These are phyloP conservation scores for Suhomyces panamericanus DNA, from an alignment of 1,139 yeast species.

Conservation along the genomic window DNA sequence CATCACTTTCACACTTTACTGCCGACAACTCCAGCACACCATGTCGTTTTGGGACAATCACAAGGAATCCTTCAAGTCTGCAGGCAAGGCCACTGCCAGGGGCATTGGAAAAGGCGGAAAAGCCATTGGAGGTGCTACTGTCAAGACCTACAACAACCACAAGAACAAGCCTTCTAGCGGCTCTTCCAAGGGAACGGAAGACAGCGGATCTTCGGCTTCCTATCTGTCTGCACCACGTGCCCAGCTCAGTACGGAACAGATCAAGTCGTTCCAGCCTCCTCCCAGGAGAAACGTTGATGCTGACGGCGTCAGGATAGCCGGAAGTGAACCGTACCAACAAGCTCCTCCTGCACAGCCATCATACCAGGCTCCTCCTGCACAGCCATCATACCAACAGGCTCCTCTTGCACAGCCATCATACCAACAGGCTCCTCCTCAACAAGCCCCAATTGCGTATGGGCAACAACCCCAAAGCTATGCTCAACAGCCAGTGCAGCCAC, in stretches of 20 bases:
- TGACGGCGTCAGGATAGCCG: conserved; percentile 7
- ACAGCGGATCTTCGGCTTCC: not conserved
- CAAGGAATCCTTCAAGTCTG: conserved; percentile 49
- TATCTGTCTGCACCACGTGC: conserved; percentile 20
- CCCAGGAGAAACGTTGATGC: conserved; percentile 36
- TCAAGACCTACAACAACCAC: conserved; percentile 45
- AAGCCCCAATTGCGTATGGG: not conserved
- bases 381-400: not conserved
- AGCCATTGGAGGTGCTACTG: conserved; percentile 51
- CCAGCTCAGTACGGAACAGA: conserved; percentile 33
- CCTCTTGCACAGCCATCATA: not conserved
- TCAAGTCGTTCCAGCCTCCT: conserved; percentile 53
- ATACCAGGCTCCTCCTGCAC: not conserved
- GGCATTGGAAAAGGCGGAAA: conserved; percentile 54
- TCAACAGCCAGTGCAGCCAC: not conserved
- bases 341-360: conserved; percentile 13
- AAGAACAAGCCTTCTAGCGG: conserved; percentile 8
- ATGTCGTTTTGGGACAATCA: conserved; percentile 52
- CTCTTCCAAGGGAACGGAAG: conserved; percentile 5
- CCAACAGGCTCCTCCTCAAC: not conserved
- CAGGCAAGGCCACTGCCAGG: conserved; percentile 45
- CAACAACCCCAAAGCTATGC: conserved; percentile 7
- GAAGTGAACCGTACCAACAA: conserved; percentile 12
- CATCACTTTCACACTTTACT: not conserved
- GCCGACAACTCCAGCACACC: not conserved